Percentiles rank a stretch among this genome's conserved stretches.
phyloP scores from a whole-genome alignment of 179 eudicot species.

The Carnegiea gigantea region DNA sequence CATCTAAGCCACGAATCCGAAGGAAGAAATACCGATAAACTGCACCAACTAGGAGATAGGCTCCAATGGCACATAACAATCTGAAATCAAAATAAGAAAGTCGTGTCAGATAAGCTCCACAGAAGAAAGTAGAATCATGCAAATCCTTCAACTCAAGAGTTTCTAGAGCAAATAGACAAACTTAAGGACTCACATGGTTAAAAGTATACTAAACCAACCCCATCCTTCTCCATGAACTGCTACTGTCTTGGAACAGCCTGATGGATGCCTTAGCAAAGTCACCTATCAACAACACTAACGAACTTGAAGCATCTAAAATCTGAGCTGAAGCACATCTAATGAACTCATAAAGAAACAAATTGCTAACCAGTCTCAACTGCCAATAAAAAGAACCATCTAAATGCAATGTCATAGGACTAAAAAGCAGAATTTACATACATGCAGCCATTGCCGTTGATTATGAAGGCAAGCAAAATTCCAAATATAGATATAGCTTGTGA shows the following conservation, averaged over 20 bases:
- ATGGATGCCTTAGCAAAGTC: conserved; percentile 74
- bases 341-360: neutral
- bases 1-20: conserved; percentile 75
- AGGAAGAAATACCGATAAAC: conserved; percentile 74
- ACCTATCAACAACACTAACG: conserved; percentile 45
- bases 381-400: neutral
- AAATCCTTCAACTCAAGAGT: conserved; percentile 7
- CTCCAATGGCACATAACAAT: conserved; percentile 62
- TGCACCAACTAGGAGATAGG: conserved; percentile 63
- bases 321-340: neutral
- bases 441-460: neutral
- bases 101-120: neutral
- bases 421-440: neutral
- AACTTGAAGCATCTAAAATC: conserved; percentile 4
- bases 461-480: neutral
- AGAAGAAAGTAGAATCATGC: conserved; percentile 14
- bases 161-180: conserved; percentile 1
- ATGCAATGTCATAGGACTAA: neutral
- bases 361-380: neutral
- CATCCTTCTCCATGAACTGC: conserved; percentile 50
- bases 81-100: conserved; percentile 41
- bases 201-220: conserved; percentile 79
- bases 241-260: conserved; percentile 76
- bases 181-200: conserved; percentile 54
- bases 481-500: neutral